Base-by-base conservation (phyloP, 495 filamentous ascomycete genomes). In the Clavariopsis aquatica region DNA sequence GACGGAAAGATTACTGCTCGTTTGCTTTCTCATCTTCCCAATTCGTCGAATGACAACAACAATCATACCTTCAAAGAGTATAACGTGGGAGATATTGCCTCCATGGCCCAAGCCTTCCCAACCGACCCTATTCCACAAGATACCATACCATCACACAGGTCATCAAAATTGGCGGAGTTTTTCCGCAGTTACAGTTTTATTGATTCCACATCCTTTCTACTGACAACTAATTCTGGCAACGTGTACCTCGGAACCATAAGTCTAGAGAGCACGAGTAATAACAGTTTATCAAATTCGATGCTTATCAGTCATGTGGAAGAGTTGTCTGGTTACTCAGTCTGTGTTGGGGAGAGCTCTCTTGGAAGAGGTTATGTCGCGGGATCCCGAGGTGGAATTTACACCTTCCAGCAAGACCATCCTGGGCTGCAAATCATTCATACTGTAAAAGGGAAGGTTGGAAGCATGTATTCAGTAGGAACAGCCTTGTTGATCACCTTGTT, bases 1-100 rank as follows among this genome's bases (percentile, higher is more conserved):
- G 94, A 98, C 78, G 89, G 92, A 27, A 69, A 69, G 13, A 72
- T 78, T 29, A 64, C 64, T 41, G 36, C 47, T 1, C 57, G 41
- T 52, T 24, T 45, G 6, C 60, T 57, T 7, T 7, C 26, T 3
- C 1, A 38, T 49, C 15, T 28, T 43, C 9, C 36, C 22, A n/a
- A 15, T 31, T 31, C 20, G 28, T 0, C 29, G 13, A 43, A 8
- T 19, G 31, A 6, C 34, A 13, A 27, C n/a, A n/a, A n/a, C 31
- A 34, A 34, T 12, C 31, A 34, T 12, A 12, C 31, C 31, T 34
- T 34, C 8, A 60, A 17, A 26, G 60, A 64, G 23, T 69, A 56
- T 24, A 55, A 43, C 9, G 49, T 64, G 10, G 15, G 61, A 29
- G 49, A 60, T 27, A 53, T 67, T 6, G 9, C 24, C 7, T 22